Evolutionary conservation across 495 filamentous ascomycete genomes (phyloP).

Genomic region (Xylaria curta): DNA sequence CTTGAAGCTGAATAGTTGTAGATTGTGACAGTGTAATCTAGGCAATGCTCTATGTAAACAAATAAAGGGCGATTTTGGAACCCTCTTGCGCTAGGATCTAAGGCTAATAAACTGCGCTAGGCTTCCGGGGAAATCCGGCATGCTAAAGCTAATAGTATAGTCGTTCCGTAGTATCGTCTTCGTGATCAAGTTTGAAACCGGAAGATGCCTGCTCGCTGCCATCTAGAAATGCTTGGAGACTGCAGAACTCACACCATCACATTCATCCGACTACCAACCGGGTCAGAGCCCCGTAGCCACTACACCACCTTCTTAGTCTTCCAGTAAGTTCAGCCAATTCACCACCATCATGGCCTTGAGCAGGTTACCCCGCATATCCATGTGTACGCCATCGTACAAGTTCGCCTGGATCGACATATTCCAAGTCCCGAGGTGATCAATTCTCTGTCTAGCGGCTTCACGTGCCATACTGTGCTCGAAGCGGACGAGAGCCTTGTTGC

Average conservation of each 20-base stretch:
- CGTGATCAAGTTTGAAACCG: not conserved
- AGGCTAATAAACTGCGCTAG: conserved; percentile 1
- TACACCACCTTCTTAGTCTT: conserved; percentile 23
- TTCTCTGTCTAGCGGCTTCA: conserved; percentile 47
- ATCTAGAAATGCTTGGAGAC: not conserved
- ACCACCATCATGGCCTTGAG: conserved; percentile 64
- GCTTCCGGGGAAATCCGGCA: conserved; percentile 7
- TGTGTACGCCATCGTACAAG: conserved; percentile 60
- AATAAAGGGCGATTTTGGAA: not conserved
- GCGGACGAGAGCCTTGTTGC: conserved; percentile 56
- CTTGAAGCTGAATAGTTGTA: not conserved
- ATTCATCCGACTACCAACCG: not conserved
- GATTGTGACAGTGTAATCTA: not conserved
- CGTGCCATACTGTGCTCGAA: conserved; percentile 54
- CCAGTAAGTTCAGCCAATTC: conserved; percentile 56
- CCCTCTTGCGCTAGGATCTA: conserved; percentile 4
- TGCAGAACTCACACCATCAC: not conserved
- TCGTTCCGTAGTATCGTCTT: not conserved
- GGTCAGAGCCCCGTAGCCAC: not conserved
- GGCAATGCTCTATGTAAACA: not conserved
- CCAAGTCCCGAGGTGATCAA: conserved; percentile 61
- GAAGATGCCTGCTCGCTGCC: conserved; percentile 8
- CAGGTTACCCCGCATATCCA: conserved; percentile 59
- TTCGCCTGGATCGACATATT: conserved; percentile 61
- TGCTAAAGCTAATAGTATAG: not conserved